phyloP scores from a whole-genome alignment of 768 basidiomycete genomes.

The Kwoniella dendrophila region DNA sequence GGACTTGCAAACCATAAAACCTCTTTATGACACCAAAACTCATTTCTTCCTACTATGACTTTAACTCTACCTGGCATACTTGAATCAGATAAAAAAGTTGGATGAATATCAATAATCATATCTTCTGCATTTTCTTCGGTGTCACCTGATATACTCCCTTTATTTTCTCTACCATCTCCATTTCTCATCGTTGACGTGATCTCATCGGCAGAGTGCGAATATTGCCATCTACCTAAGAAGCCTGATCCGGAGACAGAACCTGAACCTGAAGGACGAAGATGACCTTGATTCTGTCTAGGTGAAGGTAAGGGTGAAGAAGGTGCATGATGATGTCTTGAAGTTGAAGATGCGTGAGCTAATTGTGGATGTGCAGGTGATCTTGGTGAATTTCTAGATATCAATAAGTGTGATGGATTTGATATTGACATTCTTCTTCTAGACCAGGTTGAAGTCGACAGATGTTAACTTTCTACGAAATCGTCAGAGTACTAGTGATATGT shows the following conservation, averaged over 20 bases:
- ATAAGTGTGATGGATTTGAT: slow-evolving; percentile 48
- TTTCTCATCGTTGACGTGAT: background rate
- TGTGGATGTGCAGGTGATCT: slow-evolving; percentile 51
- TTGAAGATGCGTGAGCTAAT: slow-evolving; percentile 45
- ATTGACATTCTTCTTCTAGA: slow-evolving; percentile 16
- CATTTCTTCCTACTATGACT: slow-evolving; percentile 82
- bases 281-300: too few species aligned
- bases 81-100: slow-evolving; percentile 71
- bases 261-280: too few species aligned
- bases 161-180: background rate
- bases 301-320: slow-evolving; percentile 8
- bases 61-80: slow-evolving; percentile 83
- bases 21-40: slow-evolving; percentile 93
- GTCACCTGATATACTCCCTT: background rate
- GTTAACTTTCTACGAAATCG: background rate
- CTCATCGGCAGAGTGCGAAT: slow-evolving; percentile 14
- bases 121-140: background rate
- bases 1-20: slow-evolving; percentile 90
- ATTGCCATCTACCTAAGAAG: slow-evolving; percentile 12
- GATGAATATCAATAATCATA: slow-evolving; percentile 64
- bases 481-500: background rate
- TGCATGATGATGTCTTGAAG: slow-evolving; percentile 19
- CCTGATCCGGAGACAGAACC: too few species aligned
- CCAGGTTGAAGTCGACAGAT: too few species aligned
- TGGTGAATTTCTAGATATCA: slow-evolving; percentile 47